These are phyloP conservation scores for Tylopilus sp. DNA, from an alignment of 1,284 basidiomycete species.

Conservation along the genomic window DNA sequence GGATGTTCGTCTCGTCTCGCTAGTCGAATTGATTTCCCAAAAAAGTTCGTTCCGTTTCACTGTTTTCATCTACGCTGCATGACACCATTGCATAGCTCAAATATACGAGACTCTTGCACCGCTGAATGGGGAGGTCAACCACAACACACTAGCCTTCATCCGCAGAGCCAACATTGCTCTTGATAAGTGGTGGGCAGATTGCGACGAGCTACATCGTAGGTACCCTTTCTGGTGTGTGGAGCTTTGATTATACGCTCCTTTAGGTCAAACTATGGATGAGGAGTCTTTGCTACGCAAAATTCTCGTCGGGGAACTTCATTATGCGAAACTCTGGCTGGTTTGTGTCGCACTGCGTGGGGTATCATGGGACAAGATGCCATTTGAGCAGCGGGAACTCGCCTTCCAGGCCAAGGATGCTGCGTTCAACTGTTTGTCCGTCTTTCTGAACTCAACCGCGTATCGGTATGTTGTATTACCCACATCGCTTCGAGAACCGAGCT, in stretches of 20 bases:
- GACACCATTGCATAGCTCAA: slow-evolving; percentile 53
- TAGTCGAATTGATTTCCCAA: slow-evolving; percentile 86
- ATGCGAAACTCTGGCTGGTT: slow-evolving; percentile 89
- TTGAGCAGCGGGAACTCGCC: slow-evolving; percentile 88
- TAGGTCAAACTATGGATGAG: slow-evolving; percentile 76
- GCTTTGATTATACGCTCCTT: slow-evolving; percentile 9
- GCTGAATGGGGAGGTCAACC: slow-evolving; percentile 80
- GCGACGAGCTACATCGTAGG: slow-evolving; percentile 75
- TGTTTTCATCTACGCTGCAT: slow-evolving; percentile 18
- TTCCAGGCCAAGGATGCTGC: slow-evolving; percentile 93
- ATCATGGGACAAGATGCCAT: slow-evolving; percentile 91
- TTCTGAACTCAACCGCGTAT: slow-evolving; percentile 73
- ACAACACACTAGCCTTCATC: slow-evolving; percentile 80
- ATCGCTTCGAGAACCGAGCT: not conserved
- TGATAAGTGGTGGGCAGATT: slow-evolving; percentile 86
- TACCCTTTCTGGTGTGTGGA: slow-evolving; percentile 9
- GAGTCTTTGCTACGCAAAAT: slow-evolving; percentile 81
- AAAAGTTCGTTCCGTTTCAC: slow-evolving; percentile 53
- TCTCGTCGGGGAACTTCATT: slow-evolving; percentile 81
- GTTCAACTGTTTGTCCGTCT: slow-evolving; percentile 74
- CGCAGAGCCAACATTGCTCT: slow-evolving; percentile 78
- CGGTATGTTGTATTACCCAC: slow-evolving; percentile 42
- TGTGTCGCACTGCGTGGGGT: slow-evolving; percentile 87
- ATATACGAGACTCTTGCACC: slow-evolving; percentile 86
- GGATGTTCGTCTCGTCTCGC: slow-evolving; percentile 80